Percentiles rank a stretch among this genome's conserved stretches.
Evolutionary conservation across 352 stramenopile species (phyloP).

Genomic region (Albugo laibachii): DNA sequence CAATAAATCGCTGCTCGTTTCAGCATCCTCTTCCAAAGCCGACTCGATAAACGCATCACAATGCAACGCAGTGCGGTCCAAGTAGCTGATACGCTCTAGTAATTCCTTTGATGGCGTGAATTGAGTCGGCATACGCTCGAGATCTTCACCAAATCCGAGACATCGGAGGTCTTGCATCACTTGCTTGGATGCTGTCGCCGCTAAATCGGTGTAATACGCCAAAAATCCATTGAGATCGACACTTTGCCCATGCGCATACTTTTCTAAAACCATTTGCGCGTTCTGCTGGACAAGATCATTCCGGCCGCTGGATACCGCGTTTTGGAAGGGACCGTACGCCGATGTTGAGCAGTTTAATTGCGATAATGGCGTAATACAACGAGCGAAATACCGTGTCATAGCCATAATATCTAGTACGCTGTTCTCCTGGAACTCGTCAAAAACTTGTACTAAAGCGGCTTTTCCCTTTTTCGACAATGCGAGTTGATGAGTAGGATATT

Average conservation of each 20-base stretch:
- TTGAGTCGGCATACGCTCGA: constrained; percentile 25
- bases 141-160: constrained; percentile 65
- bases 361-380: constrained; percentile 23
- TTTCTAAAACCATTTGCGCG: constrained; percentile 32
- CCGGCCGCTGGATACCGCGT: background rate
- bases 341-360: background rate
- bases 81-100: constrained; percentile 20
- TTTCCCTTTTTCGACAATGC: constrained; percentile 54
- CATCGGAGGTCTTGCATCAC: constrained; percentile 60
- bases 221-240: constrained; percentile 62
- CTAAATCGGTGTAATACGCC: constrained; percentile 65
- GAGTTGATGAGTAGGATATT: constrained; percentile 40
- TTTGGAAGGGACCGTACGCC: background rate
- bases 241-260: constrained; percentile 34
- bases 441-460: constrained; percentile 49
- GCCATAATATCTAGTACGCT: constrained; percentile 29
- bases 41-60: constrained; percentile 76
- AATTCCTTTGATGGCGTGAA: constrained; percentile 18
- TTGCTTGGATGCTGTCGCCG: constrained; percentile 45
- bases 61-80: constrained; percentile 41
- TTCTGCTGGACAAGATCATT: constrained; percentile 28
- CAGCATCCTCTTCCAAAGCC: constrained; percentile 69
- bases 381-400: constrained; percentile 42
- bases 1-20: constrained; percentile 56
- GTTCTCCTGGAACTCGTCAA: constrained; percentile 31